Percentiles rank a stretch among this genome's conserved stretches.
Conservation (phyloP, 306 rosid species). For the Hippophae rhamnoides region DNA sequence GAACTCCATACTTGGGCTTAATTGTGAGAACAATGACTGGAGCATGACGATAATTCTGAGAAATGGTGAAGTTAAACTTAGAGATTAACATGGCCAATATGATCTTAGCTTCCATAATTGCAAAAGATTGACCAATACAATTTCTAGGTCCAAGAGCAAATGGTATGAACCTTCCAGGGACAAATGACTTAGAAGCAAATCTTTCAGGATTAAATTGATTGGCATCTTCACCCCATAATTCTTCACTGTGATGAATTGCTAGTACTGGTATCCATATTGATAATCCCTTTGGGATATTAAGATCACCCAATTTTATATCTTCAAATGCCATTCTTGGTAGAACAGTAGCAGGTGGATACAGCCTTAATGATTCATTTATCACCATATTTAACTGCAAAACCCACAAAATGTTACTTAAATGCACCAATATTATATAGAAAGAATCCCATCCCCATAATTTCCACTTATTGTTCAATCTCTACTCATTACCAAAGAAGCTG, state of each 20-base stretch:
- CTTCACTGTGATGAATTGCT: constrained; percentile 88
- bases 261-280: constrained; percentile 94
- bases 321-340: constrained; percentile 90
- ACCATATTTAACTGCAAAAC: constrained; percentile 74
- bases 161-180: constrained; percentile 68
- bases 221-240: constrained; percentile 86
- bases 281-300: constrained; percentile 77
- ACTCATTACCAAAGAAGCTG: constrained; percentile 13
- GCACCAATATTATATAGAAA: not conserved
- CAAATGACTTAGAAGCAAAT: constrained; percentile 59
- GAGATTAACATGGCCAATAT: constrained; percentile 79
- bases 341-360: constrained; percentile 88
- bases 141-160: constrained; percentile 84
- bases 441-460: not conserved
- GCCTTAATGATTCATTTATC: constrained; percentile 81
- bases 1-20: constrained; percentile 89
- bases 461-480: constrained; percentile 4
- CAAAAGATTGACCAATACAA: constrained; percentile 84
- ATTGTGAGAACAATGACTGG: constrained; percentile 83
- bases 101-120: constrained; percentile 89
- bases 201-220: constrained; percentile 86
- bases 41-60: constrained; percentile 74
- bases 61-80: constrained; percentile 50
- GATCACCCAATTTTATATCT: constrained; percentile 70
- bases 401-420: not conserved